Evolutionary conservation across 2,329 filamentous ascomycete species (phyloP), one percentile per base, ranked within the genome.

Genomic region (Fusarium sp.): DNA sequence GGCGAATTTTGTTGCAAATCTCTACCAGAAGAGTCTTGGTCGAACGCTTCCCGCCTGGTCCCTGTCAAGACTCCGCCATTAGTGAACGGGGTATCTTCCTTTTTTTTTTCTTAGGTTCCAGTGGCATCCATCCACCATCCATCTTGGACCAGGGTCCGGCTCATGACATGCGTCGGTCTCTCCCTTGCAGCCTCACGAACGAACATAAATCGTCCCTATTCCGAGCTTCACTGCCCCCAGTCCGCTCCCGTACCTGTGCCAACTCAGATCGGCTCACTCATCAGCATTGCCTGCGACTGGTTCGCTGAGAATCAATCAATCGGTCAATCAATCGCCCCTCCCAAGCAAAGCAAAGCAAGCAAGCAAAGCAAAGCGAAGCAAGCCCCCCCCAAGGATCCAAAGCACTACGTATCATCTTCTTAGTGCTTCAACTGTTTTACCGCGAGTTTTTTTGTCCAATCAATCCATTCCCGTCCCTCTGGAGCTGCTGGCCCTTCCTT

Each of bases 1-100:
- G 74, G 73, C 73, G 63, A 75, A 71, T 73, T 70, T 31, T 25
- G 40, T 62, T 75, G 74, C 73, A 75, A 75, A 76, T 76, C 74
- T 76, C 42, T 76, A 42, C 70, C 74, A 69, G 64, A 74, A 75
- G 49, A 57, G 61, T 67, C 58, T 73, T 70, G 70, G 70, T 65
- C 60, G 64, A 69, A 68, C 69, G 59, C 74, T 74, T 73, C 73
- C 46, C 58, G 61, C 61, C 74, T 73, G 71, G 74, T 75, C 74
- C 74, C 64, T 74, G 74, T 68, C 72, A 14, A 55, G 60, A 27
- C 70, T 72, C 66, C 73, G 69, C 70, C 70, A 61, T 64, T 75
- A 75, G 73, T 70, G 62, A 75, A 75, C 65, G 72, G 67, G 66
- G 70, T 61, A 74, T 71, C 73, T 60, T 58, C 62, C 23, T 10